Evolutionary conservation across 305 asterid species (phyloP).

Genomic region (Solanum aculeatissimum): DNA sequence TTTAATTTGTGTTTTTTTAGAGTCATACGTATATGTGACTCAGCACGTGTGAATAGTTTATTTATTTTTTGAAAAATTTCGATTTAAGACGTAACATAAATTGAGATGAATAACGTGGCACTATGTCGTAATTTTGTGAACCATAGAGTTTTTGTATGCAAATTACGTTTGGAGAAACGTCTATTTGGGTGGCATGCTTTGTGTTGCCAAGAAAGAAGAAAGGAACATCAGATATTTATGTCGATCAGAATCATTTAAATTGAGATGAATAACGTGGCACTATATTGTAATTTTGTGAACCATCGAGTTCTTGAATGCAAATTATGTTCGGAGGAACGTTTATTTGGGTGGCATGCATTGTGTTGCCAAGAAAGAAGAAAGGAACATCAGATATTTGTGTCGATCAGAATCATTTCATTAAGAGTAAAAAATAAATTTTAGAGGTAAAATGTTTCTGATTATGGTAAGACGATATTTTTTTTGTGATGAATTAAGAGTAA

Average conservation of each 20-base stretch:
- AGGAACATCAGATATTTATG: too few relatives aligned
- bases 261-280: not conserved
- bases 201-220: not conserved
- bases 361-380: not conserved
- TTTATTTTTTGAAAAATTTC: not conserved
- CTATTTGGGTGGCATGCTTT: not conserved
- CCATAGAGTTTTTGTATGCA: not conserved
- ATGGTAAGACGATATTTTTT: too few relatives aligned
- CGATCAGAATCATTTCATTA: too few relatives aligned
- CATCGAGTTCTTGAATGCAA: not conserved
- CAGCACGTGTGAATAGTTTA: not conserved
- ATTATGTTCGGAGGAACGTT: not conserved
- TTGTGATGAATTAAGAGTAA: accelerated
- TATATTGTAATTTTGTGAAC: not conserved
- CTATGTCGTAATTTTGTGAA: not conserved
- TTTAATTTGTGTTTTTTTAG: not conserved
- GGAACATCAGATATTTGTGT: too few relatives aligned
- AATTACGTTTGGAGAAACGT: not conserved
- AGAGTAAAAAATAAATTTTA: too few relatives aligned
- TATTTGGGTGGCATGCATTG: not conserved
- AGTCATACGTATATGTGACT: not conserved
- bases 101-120: not conserved
- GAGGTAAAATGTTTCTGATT: too few relatives aligned
- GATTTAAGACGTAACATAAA: not conserved
- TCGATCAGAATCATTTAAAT: not conserved